Conservation (phyloP, 768 basidiomycete genomes). For the Sutorius australiensis region DNA sequence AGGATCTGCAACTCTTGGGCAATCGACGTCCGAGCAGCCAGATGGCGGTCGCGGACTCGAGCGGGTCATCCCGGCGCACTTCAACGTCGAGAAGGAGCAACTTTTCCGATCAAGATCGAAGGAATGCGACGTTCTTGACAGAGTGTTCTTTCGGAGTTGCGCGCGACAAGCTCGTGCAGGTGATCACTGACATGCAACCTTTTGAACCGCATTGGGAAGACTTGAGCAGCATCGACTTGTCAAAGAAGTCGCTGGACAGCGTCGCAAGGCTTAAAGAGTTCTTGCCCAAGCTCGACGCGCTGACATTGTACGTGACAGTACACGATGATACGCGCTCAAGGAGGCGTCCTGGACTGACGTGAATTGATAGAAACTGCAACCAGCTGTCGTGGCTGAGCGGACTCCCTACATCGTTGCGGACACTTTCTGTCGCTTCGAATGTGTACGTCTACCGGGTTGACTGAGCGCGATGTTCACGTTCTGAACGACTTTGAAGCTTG, state of each 20-base stretch:
- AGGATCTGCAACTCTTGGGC: conserved; percentile 46
- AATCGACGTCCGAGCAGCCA: conserved; percentile 39
- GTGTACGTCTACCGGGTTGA: conserved; percentile 39
- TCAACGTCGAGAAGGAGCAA: conserved; percentile 44
- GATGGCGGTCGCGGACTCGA: conserved; percentile 21
- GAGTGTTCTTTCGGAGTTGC: conserved; percentile 95
- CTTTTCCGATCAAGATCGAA: conserved; percentile 30
- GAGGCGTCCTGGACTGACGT: conserved; percentile 14
- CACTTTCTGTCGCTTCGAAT: conserved; percentile 74
- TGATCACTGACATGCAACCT: conserved; percentile 92
- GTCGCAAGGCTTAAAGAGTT: conserved; percentile 83
- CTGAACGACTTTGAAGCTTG: conserved; percentile 48
- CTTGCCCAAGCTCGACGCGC: conserved; percentile 69
- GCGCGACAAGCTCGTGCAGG: conserved; percentile 86
- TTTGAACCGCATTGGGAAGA: conserved; percentile 95
- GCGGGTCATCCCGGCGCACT: conserved; percentile 35
- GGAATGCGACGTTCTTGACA: conserved; percentile 75
- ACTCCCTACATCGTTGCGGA: conserved; percentile 65
- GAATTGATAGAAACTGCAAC: conserved; percentile 58
- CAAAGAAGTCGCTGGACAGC: conserved; percentile 55
- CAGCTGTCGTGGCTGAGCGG: conserved; percentile 78
- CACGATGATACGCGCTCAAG: conserved; percentile 3
- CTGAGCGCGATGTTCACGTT: conserved; percentile 9
- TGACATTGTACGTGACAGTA: conserved; percentile 63
- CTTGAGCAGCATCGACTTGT: conserved; percentile 69